Evolutionary conservation across 2,329 filamentous ascomycete genomes (phyloP), one percentile per base, ranked within the genome.

Genomic region (Ophiognomonia clavigignenti-juglandacearum): DNA sequence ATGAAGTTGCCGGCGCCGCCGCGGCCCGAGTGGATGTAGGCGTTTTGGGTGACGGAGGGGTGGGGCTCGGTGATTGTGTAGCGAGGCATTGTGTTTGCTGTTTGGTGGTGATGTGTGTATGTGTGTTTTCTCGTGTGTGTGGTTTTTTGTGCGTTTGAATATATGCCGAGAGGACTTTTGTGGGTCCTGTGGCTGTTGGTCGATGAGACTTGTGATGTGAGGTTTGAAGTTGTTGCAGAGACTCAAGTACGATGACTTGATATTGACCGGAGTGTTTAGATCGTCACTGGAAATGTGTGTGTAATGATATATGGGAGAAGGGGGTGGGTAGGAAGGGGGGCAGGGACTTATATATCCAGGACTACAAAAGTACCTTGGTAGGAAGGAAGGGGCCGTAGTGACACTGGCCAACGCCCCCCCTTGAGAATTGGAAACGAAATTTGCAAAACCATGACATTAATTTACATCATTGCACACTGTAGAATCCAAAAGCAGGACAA

Each of bases 1-100:
- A 74, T 73, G 60, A 70, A 72, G 69, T 80, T 80, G 56, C 77
- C 77, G 3, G 73, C 72, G 48, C 77, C 77, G 54, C 77, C 77
- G 44, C 77, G 75, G 54, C 77, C 77, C 6, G 72, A 69, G 66
- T 77, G 73, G 43, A 69, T 67, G 69, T 71, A 74, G 52, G 66
- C 61, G 63, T 74, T 67, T 57, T 68, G 63, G 42, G 56, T 58
- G 36, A 74, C 65, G 48, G 71, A 72, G 13, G 72, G 72, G 63
- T 74, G 70, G 45, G 71, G 71, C 62, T 74, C 71, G 44, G 67
- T 69, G 65, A 75, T 62, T 52, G 69, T 69, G 64, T 66, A 70
- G 56, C 59, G 57, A 50, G 66, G 55, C 68, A 73, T 74, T 45
- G 42, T 19, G 48, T 24, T 18, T 31, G 35, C 20, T 45, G 34